Conservation (phyloP, 2,329 filamentous ascomycete genomes). For the Pleurostoma richardsiae region DNA sequence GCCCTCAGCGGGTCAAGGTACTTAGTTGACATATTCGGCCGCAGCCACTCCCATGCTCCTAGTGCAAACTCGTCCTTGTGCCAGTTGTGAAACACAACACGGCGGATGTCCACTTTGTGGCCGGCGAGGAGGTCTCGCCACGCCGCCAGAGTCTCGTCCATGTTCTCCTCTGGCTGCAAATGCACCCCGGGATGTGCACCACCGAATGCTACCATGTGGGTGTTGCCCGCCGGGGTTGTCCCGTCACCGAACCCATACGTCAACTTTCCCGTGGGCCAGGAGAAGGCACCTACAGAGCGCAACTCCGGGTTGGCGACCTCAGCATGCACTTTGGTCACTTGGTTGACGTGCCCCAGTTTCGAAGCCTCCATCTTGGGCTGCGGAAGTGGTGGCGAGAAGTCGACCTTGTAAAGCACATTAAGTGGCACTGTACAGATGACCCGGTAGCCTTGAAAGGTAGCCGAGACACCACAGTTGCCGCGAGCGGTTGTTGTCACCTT, state of each 20-base stretch:
- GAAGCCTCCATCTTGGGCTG: conserved; percentile 28
- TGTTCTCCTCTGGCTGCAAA: conserved; percentile 35
- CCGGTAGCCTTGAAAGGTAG: conserved; percentile 18
- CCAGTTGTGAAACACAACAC: conserved; percentile 7
- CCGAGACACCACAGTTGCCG: no score
- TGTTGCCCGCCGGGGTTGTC: conserved; percentile 35
- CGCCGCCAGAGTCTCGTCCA: conserved; percentile 14
- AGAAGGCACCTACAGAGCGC: conserved; percentile 33
- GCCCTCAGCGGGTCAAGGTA: conserved; percentile 4
- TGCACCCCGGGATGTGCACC: conserved; percentile 28
- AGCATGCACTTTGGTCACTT: conserved; percentile 38
- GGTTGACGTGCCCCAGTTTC: conserved; percentile 35
- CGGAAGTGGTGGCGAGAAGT: conserved; percentile 32
- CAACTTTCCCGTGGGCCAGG: conserved; percentile 35
- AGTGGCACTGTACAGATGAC: conserved; percentile 36
- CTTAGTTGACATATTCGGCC: conserved; percentile 4
- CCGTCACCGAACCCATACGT: conserved; percentile 39
- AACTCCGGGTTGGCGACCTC: conserved; percentile 33
- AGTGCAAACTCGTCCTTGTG: conserved; percentile 7
- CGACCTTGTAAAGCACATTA: conserved; percentile 34
- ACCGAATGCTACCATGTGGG: conserved; percentile 41
- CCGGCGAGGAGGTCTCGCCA: conserved; percentile 3
- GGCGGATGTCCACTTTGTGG: conserved; percentile 18
- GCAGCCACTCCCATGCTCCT: conserved; percentile 8
- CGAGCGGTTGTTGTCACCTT: no score